A percentile compares a stretch with the other conserved stretches of the same genome.
These are phyloP conservation scores for Vitellaria paradoxa DNA, from an alignment of 179 eudicot species.

Conservation along the genomic window DNA sequence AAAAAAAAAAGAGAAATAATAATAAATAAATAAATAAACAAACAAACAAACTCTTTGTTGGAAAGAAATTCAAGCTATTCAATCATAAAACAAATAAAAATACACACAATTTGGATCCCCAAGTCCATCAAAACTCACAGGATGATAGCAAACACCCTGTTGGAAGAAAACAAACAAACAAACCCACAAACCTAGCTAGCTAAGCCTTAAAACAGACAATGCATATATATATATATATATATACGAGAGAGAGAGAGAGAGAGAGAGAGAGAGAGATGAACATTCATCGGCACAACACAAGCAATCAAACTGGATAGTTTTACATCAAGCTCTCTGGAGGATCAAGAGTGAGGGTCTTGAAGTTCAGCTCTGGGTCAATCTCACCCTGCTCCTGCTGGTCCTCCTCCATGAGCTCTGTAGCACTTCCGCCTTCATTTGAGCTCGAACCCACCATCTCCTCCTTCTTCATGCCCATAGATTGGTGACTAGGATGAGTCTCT, in stretches of 20 bases:
- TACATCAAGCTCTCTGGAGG: conserved; percentile 8
- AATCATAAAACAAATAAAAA: neutral
- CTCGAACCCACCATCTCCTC: neutral
- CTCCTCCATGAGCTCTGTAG: neutral
- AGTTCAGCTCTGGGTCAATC: conserved; percentile 3
- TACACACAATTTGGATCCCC: too few species aligned
- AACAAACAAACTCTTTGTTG: too few species aligned
- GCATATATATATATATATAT: too few species aligned
- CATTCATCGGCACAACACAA: neutral
- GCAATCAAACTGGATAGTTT: neutral
- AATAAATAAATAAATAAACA: too few species aligned
- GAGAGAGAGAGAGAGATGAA: too few species aligned
- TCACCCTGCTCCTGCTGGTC: neutral
- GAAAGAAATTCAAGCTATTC: too few species aligned
- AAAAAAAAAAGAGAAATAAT: neutral
- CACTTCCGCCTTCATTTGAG: neutral
- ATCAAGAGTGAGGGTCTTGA: conserved; percentile 1
- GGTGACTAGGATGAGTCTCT: too few species aligned
- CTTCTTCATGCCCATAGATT: neutral
- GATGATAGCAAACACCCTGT: neutral
- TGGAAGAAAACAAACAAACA: neutral
- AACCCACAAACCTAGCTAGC: neutral
- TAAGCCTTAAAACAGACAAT: neutral
- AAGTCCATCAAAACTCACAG: neutral
- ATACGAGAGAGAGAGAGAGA: too few species aligned